Conservation (phyloP, 2,329 filamentous ascomycete species). For the Thielaviopsis cerberus region DNA sequence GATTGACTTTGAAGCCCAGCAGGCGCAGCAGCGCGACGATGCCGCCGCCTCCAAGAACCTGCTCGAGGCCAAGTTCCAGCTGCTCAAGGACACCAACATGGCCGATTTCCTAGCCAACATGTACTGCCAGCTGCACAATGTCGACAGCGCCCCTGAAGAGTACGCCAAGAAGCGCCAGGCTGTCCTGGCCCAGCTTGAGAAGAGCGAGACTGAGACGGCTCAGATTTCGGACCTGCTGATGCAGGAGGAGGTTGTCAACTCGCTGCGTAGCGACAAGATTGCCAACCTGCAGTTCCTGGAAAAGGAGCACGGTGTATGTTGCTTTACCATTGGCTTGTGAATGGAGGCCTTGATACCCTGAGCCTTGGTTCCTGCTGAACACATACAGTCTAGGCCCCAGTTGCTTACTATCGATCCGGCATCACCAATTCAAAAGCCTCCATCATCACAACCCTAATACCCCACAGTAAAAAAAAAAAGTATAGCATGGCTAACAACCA, state of each 20-base stretch:
- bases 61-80: conserved; percentile 72
- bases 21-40: conserved; percentile 57
- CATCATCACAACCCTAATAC: neutral
- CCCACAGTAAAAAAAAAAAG: neutral
- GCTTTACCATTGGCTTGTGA: neutral
- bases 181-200: conserved; percentile 64
- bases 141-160: conserved; percentile 61
- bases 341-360: neutral
- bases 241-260: conserved; percentile 75
- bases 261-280: conserved; percentile 88
- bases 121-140: conserved; percentile 72
- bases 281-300: conserved; percentile 97
- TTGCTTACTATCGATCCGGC: no score
- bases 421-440: no score
- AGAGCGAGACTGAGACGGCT: conserved; percentile 69
- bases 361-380: no score
- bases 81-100: conserved; percentile 87
- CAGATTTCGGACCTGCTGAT: conserved; percentile 77
- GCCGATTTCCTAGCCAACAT: conserved; percentile 89
- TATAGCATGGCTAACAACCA: neutral
- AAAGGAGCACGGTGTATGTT: conserved; percentile 72
- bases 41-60: conserved; percentile 46
- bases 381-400: no score
- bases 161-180: conserved; percentile 79
- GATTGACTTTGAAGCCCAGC: conserved; percentile 72